These are phyloP conservation scores for Prunus padus DNA, from an alignment of 306 rosid species.

Conservation along the genomic window DNA sequence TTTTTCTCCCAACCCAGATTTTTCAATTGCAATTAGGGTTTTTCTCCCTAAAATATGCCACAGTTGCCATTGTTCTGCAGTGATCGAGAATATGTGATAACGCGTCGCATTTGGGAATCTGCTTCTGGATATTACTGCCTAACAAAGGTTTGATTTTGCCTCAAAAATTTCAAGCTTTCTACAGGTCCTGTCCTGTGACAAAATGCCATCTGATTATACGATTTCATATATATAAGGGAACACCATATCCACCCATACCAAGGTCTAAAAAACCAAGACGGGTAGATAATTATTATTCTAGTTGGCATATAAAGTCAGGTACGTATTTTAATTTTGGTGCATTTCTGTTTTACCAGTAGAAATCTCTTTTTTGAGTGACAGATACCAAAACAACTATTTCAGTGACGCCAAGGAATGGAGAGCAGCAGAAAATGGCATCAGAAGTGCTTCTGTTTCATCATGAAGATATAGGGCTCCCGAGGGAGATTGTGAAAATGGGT, in stretches of 20 bases:
- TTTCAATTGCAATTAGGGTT: no score
- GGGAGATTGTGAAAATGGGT: constrained; percentile 7
- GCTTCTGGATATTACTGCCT: constrained; percentile 5
- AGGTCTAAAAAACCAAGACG: neutral
- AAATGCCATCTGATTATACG: no score
- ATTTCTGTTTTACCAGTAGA: neutral
- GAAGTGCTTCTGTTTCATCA: constrained; percentile 12
- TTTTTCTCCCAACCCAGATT: no score
- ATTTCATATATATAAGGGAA: neutral
- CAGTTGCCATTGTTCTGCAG: constrained; percentile 16
- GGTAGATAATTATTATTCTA: constrained; percentile 7
- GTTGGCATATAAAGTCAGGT: constrained; percentile 8
- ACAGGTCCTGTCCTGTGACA: neutral
- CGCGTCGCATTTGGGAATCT: constrained; percentile 9
- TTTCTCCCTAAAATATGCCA: neutral
- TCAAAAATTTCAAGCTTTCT: neutral
- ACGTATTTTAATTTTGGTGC: neutral
- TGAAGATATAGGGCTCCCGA: constrained; percentile 13
- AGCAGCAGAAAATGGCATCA: neutral
- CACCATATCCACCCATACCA: constrained; percentile 12
- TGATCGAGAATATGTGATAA: constrained; percentile 8
- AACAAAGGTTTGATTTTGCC: constrained; percentile 5
- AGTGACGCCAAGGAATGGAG: constrained; percentile 1
- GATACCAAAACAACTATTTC: neutral
- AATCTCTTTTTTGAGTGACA: neutral